A percentile compares a stretch with the other conserved stretches of the same genome.
Evolutionary conservation across 2,329 filamentous ascomycete genomes (phyloP).

Genomic region (Malbranchea zuffiana): DNA sequence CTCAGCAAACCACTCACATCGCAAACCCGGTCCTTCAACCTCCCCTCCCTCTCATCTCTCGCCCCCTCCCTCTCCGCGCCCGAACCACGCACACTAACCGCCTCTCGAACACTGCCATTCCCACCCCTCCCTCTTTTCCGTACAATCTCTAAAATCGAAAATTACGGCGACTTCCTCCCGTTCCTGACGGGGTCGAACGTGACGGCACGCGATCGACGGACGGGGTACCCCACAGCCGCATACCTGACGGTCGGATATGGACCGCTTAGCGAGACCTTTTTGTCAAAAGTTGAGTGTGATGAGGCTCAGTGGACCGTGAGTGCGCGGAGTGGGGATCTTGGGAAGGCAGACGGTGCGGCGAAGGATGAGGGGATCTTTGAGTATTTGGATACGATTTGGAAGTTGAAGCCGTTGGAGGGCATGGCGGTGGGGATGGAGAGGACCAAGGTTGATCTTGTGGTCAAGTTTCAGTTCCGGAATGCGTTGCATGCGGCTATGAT

Average conservation of each 20-base stretch:
- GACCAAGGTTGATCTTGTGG: conserved; percentile 64
- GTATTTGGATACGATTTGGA: conserved; percentile 36
- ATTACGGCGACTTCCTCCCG: conserved; percentile 79
- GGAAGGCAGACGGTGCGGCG: conserved; percentile 47
- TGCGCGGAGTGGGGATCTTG: conserved; percentile 44
- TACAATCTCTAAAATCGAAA: conserved; percentile 78
- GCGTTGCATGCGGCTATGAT: conserved; percentile 79
- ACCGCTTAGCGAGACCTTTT: conserved; percentile 72
- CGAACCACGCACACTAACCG: conserved; percentile 56
- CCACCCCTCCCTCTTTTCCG: conserved; percentile 59
- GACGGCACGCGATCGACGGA: conserved; percentile 54
- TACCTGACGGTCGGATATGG: conserved; percentile 79
- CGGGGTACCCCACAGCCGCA: conserved; percentile 54
- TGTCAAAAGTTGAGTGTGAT: conserved; percentile 66
- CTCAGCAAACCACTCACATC: conserved; percentile 7
- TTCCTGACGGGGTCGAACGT: conserved; percentile 73
- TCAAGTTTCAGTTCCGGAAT: conserved; percentile 78
- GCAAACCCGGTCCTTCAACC: conserved; percentile 12
- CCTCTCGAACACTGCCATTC: conserved; percentile 68
- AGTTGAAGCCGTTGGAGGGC: conserved; percentile 29
- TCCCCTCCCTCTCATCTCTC: conserved; percentile 15
- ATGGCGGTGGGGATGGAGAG: conserved; percentile 26
- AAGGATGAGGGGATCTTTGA: conserved; percentile 52
- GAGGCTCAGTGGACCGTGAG: conserved; percentile 58
- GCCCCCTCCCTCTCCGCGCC: conserved; percentile 18